These are phyloP conservation scores for Didymella arachidicola DNA, from an alignment of 2,329 filamentous ascomycete species.

Conservation along the genomic window DNA sequence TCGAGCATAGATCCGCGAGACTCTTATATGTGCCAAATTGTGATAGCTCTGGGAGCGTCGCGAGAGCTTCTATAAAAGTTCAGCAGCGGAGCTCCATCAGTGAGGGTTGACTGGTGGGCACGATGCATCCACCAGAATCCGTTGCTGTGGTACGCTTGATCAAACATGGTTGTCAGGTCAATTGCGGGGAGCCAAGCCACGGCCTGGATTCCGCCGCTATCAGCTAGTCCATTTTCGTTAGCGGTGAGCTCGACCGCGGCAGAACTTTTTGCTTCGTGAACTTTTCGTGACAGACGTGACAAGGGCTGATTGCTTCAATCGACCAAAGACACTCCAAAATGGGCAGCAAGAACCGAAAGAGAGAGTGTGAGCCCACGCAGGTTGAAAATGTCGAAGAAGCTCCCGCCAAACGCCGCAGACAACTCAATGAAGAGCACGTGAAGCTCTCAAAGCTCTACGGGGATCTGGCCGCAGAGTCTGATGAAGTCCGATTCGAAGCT, in stretches of 20 bases:
- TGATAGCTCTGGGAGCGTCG: neutral
- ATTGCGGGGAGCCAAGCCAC: conserved; percentile 19
- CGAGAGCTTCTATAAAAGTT: neutral
- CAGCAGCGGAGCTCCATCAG: neutral
- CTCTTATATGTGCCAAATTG: neutral
- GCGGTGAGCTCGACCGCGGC: conserved; percentile 11
- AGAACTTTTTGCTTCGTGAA: conserved; percentile 14
- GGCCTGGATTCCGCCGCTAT: conserved; percentile 6
- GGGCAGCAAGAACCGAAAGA: conserved; percentile 40
- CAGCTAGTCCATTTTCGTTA: neutral
- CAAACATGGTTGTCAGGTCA: conserved; percentile 15
- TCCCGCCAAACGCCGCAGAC: conserved; percentile 45
- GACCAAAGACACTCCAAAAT: conserved; percentile 19
- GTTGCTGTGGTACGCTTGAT: conserved; percentile 20
- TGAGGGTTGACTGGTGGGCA: conserved; percentile 10
- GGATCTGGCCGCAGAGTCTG: conserved; percentile 57
- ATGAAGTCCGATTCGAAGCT: conserved; percentile 54
- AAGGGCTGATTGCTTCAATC: neutral
- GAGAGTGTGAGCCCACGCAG: conserved; percentile 34
- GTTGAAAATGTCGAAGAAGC: conserved; percentile 28
- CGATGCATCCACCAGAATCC: conserved; percentile 15
- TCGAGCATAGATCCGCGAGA: neutral
- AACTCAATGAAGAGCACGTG: conserved; percentile 51
- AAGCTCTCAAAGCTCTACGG: conserved; percentile 57
- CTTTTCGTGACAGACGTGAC: conserved; percentile 10